These are phyloP conservation scores for Epicoccum nigrum DNA, from an alignment of 2,329 filamentous ascomycete genomes.

Conservation along the genomic window DNA sequence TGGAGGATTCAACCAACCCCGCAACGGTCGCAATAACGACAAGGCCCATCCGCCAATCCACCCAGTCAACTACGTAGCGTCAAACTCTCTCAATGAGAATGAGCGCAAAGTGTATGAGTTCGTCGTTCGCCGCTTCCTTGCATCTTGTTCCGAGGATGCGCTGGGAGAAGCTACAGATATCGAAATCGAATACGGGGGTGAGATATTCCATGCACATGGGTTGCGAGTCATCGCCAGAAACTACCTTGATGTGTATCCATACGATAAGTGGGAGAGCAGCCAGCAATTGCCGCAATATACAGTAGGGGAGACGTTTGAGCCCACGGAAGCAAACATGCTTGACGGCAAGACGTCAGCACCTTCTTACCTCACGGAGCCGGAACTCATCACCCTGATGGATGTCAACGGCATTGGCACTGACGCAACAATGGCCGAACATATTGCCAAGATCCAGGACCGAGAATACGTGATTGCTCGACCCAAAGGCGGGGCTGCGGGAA, in stretches of 20 bases:
- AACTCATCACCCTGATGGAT: conserved; percentile 96
- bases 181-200: conserved; percentile 81
- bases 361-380: conserved; percentile 88
- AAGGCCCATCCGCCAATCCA: conserved; percentile 98
- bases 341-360: conserved; percentile 91
- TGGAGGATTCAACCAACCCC: conserved; percentile 80
- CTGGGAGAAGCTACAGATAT: conserved; percentile 85
- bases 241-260: conserved; percentile 93
- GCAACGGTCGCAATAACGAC: conserved; percentile 87
- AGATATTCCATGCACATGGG: conserved; percentile 81
- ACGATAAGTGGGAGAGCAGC: conserved; percentile 94
- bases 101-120: conserved; percentile 90
- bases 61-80: conserved; percentile 82
- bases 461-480: conserved; percentile 78
- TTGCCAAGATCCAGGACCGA: conserved; percentile 90
- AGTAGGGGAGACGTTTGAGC: conserved; percentile 81
- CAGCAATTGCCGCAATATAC: conserved; percentile 80
- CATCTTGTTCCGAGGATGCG: conserved; percentile 94
- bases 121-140: conserved; percentile 86
- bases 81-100: conserved; percentile 63
- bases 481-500: conserved; percentile 47
- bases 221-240: conserved; percentile 86
- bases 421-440: conserved; percentile 98
- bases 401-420: conserved; percentile 98
- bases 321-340: conserved; percentile 84